These are phyloP conservation scores for Trichoderma sp. DNA, from an alignment of 2,329 filamentous ascomycete genomes.

Conservation along the genomic window DNA sequence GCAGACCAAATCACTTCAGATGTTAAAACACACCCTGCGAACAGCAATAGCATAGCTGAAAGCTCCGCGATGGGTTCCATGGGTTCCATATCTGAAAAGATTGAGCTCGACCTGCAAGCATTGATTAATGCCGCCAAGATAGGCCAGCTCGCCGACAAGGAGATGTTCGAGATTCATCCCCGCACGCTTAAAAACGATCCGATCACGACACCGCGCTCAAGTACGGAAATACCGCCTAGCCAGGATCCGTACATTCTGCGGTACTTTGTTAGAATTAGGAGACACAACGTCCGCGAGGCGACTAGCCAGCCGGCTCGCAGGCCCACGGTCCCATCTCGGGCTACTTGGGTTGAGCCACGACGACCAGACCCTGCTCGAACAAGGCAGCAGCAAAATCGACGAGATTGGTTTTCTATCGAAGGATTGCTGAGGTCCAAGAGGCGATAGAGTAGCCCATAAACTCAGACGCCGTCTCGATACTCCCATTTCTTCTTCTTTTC, in stretches of 20 bases:
- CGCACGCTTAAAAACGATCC: constrained; percentile 41
- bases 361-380: constrained; percentile 21
- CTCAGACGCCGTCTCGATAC: not conserved
- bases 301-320: constrained; percentile 16
- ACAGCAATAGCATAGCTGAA: not conserved
- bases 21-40: not conserved
- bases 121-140: constrained; percentile 35
- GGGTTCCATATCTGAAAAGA: constrained; percentile 9
- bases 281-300: not conserved
- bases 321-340: constrained; percentile 15
- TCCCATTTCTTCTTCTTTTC: not conserved
- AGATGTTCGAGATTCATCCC: constrained; percentile 41
- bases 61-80: not conserved
- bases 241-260: constrained; percentile 38
- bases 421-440: constrained; percentile 28
- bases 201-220: constrained; percentile 32
- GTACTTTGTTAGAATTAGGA: constrained; percentile 26
- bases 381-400: not conserved
- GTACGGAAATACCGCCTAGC: constrained; percentile 38
- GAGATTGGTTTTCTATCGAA: constrained; percentile 26
- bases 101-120: constrained; percentile 32
- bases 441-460: constrained; percentile 19
- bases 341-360: constrained; percentile 26
- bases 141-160: constrained; percentile 28
- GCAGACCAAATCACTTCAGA: not conserved